phyloP scores from a whole-genome alignment of 2,329 filamentous ascomycete species.

The Proliferodiscus dingleyae region DNA sequence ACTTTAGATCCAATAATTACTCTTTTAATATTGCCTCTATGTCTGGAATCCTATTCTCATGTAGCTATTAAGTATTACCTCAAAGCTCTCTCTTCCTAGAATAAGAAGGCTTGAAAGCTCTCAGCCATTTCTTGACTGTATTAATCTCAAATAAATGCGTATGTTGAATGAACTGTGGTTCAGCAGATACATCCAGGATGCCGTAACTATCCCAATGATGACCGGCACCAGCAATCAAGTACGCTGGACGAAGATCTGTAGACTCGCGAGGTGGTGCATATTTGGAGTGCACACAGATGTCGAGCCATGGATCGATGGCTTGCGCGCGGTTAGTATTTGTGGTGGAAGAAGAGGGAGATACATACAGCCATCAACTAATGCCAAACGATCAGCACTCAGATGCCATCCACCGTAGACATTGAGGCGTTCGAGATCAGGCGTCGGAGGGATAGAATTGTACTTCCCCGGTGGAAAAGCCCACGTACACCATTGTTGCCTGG shows the following conservation, averaged over 20 bases:
- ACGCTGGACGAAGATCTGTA: conserved; percentile 42
- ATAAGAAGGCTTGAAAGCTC: conserved; percentile 5
- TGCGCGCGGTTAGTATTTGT: not conserved
- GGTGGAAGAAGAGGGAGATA: not conserved
- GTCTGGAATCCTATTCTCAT: no score
- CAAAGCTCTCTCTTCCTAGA: not conserved
- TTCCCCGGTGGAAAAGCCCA: conserved; percentile 46
- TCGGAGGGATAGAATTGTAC: conserved; percentile 40
- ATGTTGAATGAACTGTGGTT: conserved; percentile 47
- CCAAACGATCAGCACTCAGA: conserved; percentile 42
- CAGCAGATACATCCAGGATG: conserved; percentile 34
- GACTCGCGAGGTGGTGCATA: conserved; percentile 36
- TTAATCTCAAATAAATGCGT: conserved; percentile 47
- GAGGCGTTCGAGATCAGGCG: conserved; percentile 38
- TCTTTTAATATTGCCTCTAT: no score
- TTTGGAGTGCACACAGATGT: conserved; percentile 46
- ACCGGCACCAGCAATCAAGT: conserved; percentile 45
- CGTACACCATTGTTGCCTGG: conserved; percentile 43
- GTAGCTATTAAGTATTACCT: not conserved
- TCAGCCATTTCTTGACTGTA: conserved; percentile 39
- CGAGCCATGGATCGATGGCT: conserved; percentile 45
- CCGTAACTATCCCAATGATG: conserved; percentile 43
- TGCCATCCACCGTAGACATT: conserved; percentile 45
- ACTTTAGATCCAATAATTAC: no score
- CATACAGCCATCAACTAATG: conserved; percentile 46